phyloP scores from a whole-genome alignment of 2,329 filamentous ascomycete species.

The Herpotrichia juniperi region DNA sequence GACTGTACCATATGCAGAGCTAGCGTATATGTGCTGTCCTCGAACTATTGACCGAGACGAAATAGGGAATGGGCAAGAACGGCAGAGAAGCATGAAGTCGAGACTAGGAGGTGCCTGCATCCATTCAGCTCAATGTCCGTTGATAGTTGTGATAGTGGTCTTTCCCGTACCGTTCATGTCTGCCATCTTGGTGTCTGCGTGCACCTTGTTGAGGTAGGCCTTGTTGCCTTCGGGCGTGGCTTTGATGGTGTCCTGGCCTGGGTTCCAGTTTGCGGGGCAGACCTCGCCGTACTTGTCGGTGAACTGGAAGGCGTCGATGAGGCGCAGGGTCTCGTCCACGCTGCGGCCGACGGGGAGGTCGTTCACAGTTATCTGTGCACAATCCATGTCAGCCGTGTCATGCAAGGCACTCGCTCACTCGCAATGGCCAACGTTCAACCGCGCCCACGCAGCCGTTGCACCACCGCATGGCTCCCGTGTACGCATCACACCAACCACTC shows the following conservation, averaged over 20 bases:
- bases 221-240: slow-evolving; percentile 48
- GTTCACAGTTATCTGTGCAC: slow-evolving; percentile 65
- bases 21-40: too few relatives aligned
- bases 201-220: slow-evolving; percentile 42
- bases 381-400: slow-evolving; percentile 13
- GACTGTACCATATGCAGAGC: too few relatives aligned
- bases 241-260: slow-evolving; percentile 48
- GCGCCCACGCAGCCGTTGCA: neutral
- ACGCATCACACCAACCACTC: slow-evolving; percentile 14
- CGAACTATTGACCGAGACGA: too few relatives aligned
- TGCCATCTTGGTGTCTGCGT: slow-evolving; percentile 43
- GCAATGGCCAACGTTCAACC: neutral
- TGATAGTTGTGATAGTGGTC: slow-evolving; percentile 1
- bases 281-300: slow-evolving; percentile 52
- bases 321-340: slow-evolving; percentile 67
- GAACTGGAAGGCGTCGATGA: slow-evolving; percentile 58
- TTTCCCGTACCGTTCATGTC: slow-evolving; percentile 33
- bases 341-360: slow-evolving; percentile 69
- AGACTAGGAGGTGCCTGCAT: slow-evolving; percentile 7
- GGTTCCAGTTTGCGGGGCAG: slow-evolving; percentile 52
- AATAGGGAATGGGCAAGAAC: too few relatives aligned
- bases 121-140: slow-evolving; percentile 10
- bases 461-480: neutral
- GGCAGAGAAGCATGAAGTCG: too few relatives aligned
- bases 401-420: slow-evolving; percentile 1